Percentiles rank a stretch among this genome's conserved stretches.
These are phyloP conservation scores for barrel medic (Medicago truncatula) DNA, from an alignment of 306 rosid genomes.

Conservation along the genomic window DNA sequence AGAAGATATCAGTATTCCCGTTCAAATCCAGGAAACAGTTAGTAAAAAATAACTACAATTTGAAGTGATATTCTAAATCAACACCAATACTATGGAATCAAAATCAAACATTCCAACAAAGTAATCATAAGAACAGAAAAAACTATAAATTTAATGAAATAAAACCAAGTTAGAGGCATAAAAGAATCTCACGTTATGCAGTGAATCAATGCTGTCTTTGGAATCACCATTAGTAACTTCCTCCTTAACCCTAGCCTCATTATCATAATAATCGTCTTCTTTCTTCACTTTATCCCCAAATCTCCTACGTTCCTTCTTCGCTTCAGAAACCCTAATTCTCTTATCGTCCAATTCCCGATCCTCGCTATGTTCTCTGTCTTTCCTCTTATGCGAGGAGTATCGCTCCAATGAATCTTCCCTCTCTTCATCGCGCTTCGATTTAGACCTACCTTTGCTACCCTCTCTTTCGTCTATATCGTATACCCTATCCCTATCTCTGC, in stretches of 20 bases:
- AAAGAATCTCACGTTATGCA: conserved; percentile 62
- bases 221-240: conserved; percentile 46
- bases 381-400: conserved; percentile 66
- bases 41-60: background rate
- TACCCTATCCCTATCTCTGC: conserved; percentile 49
- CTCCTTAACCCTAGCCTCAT: conserved; percentile 45
- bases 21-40: conserved; percentile 20
- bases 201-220: conserved; percentile 55
- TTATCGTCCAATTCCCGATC: conserved; percentile 62
- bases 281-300: conserved; percentile 67
- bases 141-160: background rate
- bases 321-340: conserved; percentile 69
- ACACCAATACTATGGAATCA: background rate
- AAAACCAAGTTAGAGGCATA: background rate
- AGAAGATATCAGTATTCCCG: background rate
- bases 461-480: conserved; percentile 47
- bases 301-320: conserved; percentile 63
- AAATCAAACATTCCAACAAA: background rate
- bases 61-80: conserved; percentile 1
- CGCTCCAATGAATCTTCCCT: conserved; percentile 55
- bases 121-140: background rate
- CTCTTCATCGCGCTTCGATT: conserved; percentile 47
- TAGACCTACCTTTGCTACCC: conserved; percentile 54
- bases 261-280: conserved; percentile 45
- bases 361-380: conserved; percentile 73